These are phyloP conservation scores for Cutaneotrichosporon cavernicola DNA, from an alignment of 1,284 basidiomycete species.

Conservation along the genomic window DNA sequence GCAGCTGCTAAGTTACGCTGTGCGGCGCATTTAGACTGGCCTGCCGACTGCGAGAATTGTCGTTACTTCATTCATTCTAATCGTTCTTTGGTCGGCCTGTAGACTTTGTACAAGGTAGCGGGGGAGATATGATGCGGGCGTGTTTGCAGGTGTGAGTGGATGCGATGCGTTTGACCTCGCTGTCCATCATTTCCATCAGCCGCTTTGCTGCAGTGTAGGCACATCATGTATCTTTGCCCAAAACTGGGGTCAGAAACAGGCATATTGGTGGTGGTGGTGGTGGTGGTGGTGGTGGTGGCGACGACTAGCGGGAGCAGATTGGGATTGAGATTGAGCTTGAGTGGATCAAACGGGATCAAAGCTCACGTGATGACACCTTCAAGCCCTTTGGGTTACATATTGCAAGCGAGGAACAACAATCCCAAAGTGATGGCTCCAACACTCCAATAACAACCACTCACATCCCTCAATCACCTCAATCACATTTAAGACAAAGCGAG, in stretches of 20 bases:
- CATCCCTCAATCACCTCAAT: background rate
- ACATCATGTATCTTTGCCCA: background rate
- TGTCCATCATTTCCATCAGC: background rate
- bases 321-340: too few species aligned
- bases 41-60: slow-evolving; percentile 7
- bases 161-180: background rate
- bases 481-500: background rate
- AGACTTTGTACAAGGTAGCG: slow-evolving; percentile 15
- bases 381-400: too few species aligned
- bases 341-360: slow-evolving; percentile 1
- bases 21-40: background rate
- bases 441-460: too few species aligned
- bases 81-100: slow-evolving; percentile 14
- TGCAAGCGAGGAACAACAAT: too few species aligned
- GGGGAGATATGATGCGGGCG: slow-evolving; percentile 2
- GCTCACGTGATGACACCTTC: too few species aligned
- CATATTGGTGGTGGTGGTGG: too few species aligned
- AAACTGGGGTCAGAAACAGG: too few species aligned
- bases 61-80: slow-evolving; percentile 7
- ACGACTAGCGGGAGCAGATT: too few species aligned
- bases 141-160: background rate
- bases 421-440: too few species aligned
- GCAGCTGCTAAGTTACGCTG: slow-evolving; percentile 68
- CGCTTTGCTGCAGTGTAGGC: background rate
- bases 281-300: too few species aligned